These are phyloP conservation scores for Trapa bicornis DNA, from an alignment of 345 rosid genomes.

Conservation along the genomic window DNA sequence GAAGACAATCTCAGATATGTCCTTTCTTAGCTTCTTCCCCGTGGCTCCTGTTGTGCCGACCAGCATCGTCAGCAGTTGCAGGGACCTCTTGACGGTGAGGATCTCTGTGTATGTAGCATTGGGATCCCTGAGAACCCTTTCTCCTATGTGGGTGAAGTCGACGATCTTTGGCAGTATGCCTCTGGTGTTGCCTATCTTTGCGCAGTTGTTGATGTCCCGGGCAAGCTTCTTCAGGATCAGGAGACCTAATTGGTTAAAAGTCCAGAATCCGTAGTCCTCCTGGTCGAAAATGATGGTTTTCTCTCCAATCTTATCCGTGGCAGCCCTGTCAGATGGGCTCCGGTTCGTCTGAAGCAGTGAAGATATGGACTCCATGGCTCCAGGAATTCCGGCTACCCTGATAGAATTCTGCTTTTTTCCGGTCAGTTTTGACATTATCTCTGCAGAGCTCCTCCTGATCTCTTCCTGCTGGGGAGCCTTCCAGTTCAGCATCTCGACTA, in stretches of 20 bases:
- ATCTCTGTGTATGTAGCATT: slow-evolving; percentile 36
- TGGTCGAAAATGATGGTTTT: slow-evolving; percentile 22
- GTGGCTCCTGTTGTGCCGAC: slow-evolving; percentile 64
- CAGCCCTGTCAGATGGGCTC: slow-evolving; percentile 20
- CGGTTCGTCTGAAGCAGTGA: slow-evolving; percentile 58
- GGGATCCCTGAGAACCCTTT: slow-evolving; percentile 36
- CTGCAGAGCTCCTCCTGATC: slow-evolving; percentile 63
- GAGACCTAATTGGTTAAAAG: slow-evolving; percentile 72
- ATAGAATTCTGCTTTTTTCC: slow-evolving; percentile 72
- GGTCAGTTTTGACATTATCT: slow-evolving; percentile 55
- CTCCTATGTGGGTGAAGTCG: slow-evolving; percentile 58
- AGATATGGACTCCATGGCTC: slow-evolving; percentile 88
- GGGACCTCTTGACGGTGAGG: slow-evolving; percentile 55
- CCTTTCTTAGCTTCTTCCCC: slow-evolving; percentile 60
- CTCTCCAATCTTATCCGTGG: slow-evolving; percentile 54
- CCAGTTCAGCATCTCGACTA: slow-evolving; percentile 91
- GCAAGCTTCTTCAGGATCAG: slow-evolving; percentile 68
- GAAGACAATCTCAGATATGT: slow-evolving; percentile 83
- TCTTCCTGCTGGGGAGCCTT: slow-evolving; percentile 74
- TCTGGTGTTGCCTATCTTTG: slow-evolving; percentile 79
- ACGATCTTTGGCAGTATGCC: slow-evolving; percentile 76
- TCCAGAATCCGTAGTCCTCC: slow-evolving; percentile 42
- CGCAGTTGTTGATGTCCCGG: slow-evolving; percentile 75
- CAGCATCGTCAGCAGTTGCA: slow-evolving; percentile 75
- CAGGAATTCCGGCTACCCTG: slow-evolving; percentile 72